phyloP scores from a whole-genome alignment of 257 asterid species.

The Coffea canephora region DNA sequence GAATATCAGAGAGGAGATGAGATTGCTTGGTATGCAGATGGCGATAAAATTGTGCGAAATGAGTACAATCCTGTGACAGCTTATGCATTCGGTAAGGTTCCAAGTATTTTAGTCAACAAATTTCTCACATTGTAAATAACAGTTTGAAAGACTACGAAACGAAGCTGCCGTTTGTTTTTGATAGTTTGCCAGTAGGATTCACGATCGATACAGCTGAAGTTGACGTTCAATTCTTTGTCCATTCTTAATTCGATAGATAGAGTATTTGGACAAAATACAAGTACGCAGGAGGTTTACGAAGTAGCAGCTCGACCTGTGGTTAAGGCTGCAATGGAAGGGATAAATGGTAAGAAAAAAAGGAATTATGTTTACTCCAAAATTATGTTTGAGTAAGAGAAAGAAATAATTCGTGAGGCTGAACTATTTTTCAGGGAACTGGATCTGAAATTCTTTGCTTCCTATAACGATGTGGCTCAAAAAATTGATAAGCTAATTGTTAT shows the following conservation, averaged over 20 bases:
- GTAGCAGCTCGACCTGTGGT: constrained; percentile 96
- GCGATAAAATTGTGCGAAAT: constrained; percentile 76
- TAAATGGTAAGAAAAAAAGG: constrained; percentile 56
- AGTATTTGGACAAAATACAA: constrained; percentile 79
- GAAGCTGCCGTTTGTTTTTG: background rate
- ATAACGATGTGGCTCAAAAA: background rate
- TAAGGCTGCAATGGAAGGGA: constrained; percentile 97
- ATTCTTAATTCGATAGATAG: constrained; percentile 47
- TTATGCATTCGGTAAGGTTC: constrained; percentile 76
- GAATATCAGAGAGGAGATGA: constrained; percentile 93
- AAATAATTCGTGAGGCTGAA: background rate
- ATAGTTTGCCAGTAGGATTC: background rate
- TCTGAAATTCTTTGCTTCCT: background rate
- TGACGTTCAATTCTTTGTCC: background rate
- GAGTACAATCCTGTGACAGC: constrained; percentile 87
- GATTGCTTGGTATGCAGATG: constrained; percentile 87
- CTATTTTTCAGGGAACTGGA: background rate
- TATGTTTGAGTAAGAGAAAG: background rate
- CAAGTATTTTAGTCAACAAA: background rate
- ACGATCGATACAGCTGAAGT: background rate
- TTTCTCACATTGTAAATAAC: background rate
- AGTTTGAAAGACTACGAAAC: background rate
- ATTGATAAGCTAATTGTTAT: background rate
- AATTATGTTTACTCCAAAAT: background rate
- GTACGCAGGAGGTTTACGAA: constrained; percentile 85